Conservation (phyloP, 345 rosid species). For the Citrus reticulata region DNA sequence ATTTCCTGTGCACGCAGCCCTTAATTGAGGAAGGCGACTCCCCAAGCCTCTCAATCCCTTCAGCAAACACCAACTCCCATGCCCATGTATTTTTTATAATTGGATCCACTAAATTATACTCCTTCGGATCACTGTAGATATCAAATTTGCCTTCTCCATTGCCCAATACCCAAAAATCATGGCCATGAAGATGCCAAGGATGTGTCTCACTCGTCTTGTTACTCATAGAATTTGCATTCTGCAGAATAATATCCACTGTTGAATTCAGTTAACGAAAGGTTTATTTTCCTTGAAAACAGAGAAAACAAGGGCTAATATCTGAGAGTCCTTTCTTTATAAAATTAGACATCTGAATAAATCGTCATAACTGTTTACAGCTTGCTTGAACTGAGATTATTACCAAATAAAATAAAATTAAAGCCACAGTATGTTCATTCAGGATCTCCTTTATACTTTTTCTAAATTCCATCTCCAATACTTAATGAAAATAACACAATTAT, state of each 20-base stretch:
- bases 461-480: too few species aligned
- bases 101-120: conserved; percentile 58
- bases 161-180: conserved; percentile 82
- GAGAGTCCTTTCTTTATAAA: too few species aligned
- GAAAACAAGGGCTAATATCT: too few species aligned
- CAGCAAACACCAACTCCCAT: conserved; percentile 65
- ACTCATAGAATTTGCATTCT: conserved; percentile 57
- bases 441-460: too few species aligned
- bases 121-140: conserved; percentile 32
- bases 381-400: too few species aligned
- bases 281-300: too few species aligned
- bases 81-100: conserved; percentile 87
- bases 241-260: conserved; percentile 63
- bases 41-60: conserved; percentile 46
- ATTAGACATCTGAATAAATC: too few species aligned
- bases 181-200: conserved; percentile 86
- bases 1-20: conserved; percentile 47
- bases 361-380: too few species aligned
- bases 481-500: too few species aligned
- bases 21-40: conserved; percentile 53
- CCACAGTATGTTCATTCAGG: too few species aligned
- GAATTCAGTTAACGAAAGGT: conserved; percentile 21
- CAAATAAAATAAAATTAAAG: too few species aligned
- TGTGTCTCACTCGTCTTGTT: conserved; percentile 59
- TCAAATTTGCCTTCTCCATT: conserved; percentile 65